Conservation (phyloP, 2,329 filamentous ascomycete species). For the Aaosphaeria pasadenensis region DNA sequence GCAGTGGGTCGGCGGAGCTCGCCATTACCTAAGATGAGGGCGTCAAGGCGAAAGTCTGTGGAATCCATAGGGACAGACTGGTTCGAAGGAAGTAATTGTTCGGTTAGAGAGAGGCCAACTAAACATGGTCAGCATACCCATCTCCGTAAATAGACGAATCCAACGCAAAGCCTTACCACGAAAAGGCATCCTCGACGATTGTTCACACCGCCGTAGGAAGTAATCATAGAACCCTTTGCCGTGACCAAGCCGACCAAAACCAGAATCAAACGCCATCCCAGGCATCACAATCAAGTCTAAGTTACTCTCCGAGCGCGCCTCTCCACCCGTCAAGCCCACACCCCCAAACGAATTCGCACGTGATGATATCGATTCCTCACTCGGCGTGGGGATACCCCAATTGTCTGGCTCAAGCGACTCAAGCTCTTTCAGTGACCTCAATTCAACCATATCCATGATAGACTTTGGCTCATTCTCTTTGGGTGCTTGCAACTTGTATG, state of each 20-base stretch:
- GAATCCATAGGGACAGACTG: conserved; percentile 70
- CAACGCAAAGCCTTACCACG: conserved; percentile 51
- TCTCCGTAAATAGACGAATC: conserved; percentile 13
- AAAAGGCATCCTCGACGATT: conserved; percentile 52
- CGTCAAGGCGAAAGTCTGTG: conserved; percentile 78
- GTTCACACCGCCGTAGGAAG: conserved; percentile 75
- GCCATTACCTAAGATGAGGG: conserved; percentile 71
- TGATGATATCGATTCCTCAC: conserved; percentile 59
- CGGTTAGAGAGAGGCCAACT: conserved; percentile 79
- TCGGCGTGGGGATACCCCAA: conserved; percentile 93
- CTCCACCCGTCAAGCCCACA: conserved; percentile 46
- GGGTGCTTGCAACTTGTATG: conserved; percentile 58
- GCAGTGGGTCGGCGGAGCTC: conserved; percentile 32
- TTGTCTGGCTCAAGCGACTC: conserved; percentile 71
- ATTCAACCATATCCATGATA: conserved; percentile 92
- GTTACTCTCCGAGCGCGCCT: conserved; percentile 33
- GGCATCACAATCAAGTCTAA: conserved; percentile 90
- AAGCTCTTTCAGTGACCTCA: conserved; percentile 73
- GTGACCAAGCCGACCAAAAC: conserved; percentile 78
- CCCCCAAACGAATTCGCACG: conserved; percentile 74
- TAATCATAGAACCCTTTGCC: conserved; percentile 97
- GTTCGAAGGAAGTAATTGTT: conserved; percentile 71
- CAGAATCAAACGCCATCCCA: conserved; percentile 83
- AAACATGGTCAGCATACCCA: conserved; percentile 34
- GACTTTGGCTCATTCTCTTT: conserved; percentile 52